These are phyloP conservation scores for Oryza glumipatula DNA, from an alignment of 176 grass and related monocot genomes.

Conservation along the genomic window DNA sequence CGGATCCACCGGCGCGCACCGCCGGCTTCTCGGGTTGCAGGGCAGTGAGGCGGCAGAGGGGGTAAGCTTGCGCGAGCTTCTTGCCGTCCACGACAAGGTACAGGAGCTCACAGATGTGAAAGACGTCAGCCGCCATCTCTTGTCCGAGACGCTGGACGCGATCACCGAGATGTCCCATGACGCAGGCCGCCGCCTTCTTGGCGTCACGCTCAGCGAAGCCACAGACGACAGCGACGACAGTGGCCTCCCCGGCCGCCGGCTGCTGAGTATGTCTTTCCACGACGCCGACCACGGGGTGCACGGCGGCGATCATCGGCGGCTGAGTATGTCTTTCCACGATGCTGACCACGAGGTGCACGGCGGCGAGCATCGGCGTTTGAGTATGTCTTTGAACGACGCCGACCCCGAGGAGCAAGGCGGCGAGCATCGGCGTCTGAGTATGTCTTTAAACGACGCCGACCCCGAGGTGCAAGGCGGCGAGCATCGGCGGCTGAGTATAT, in stretches of 20 bases:
- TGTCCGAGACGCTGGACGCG: constrained; percentile 43
- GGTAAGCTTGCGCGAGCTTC: constrained; percentile 7
- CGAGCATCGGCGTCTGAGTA: neutral
- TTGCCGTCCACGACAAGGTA: neutral
- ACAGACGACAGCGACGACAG: neutral
- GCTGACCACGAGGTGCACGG: too few relatives aligned
- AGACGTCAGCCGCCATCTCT: constrained; percentile 26
- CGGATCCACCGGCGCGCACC: neutral
- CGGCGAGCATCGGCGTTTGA: neutral
- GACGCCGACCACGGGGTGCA: too few relatives aligned
- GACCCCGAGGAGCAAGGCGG: too few relatives aligned
- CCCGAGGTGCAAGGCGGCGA: neutral
- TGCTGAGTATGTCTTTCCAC: neutral
- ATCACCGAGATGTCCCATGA: constrained; percentile 43
- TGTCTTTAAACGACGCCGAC: neutral
- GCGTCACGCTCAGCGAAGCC: neutral
- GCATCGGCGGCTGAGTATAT: neutral
- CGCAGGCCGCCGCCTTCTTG: constrained; percentile 26
- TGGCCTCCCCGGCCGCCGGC: neutral
- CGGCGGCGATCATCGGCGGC: neutral
- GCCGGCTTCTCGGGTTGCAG: constrained; percentile 49
- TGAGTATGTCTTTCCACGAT: neutral
- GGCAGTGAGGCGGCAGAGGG: neutral
- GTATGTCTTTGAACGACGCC: neutral
- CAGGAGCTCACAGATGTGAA: constrained; percentile 17